Evolutionary conservation across 1,284 basidiomycete species (phyloP).

Genomic region (Microbotryum lychnidis-dioicae): DNA sequence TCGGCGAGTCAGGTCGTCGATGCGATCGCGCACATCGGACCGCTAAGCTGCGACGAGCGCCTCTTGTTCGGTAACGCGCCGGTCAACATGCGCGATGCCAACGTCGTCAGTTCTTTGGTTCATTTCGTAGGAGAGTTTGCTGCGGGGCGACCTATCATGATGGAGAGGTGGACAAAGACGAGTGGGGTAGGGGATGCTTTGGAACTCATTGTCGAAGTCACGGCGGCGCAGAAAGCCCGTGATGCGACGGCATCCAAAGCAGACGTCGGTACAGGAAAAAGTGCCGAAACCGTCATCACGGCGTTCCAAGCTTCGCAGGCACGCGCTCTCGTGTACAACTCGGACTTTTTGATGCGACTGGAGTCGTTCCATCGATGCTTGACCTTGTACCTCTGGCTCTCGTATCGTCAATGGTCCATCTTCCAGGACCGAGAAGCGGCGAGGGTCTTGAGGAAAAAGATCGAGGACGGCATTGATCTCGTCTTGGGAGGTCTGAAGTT

Average conservation of each 20-base stretch:
- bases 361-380: slow-evolving; percentile 77
- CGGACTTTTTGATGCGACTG: slow-evolving; percentile 43
- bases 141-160: slow-evolving; percentile 39
- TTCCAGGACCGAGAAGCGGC: slow-evolving; percentile 57
- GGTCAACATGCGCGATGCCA: slow-evolving; percentile 45
- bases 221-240: slow-evolving; percentile 2
- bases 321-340: slow-evolving; percentile 5
- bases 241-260: slow-evolving; percentile 39
- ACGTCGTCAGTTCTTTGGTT: slow-evolving; percentile 40
- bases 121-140: slow-evolving; percentile 42
- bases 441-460: slow-evolving; percentile 15
- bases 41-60: slow-evolving; percentile 25
- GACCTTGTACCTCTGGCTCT: slow-evolving; percentile 80
- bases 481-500: slow-evolving; percentile 38
- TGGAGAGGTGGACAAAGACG: slow-evolving; percentile 39
- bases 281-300: background rate
- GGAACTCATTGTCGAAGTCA: slow-evolving; percentile 33
- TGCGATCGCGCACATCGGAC: slow-evolving; percentile 41
- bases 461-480: slow-evolving; percentile 34
- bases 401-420: slow-evolving; percentile 63
- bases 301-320: too few relatives aligned
- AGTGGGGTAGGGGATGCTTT: slow-evolving; percentile 47
- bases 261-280: background rate
- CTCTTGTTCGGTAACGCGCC: slow-evolving; percentile 38
- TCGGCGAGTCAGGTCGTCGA: slow-evolving; percentile 41